Evolutionary conservation across 2,329 filamentous ascomycete genomes (phyloP).

Genomic region (Atkinsonella texensis): DNA sequence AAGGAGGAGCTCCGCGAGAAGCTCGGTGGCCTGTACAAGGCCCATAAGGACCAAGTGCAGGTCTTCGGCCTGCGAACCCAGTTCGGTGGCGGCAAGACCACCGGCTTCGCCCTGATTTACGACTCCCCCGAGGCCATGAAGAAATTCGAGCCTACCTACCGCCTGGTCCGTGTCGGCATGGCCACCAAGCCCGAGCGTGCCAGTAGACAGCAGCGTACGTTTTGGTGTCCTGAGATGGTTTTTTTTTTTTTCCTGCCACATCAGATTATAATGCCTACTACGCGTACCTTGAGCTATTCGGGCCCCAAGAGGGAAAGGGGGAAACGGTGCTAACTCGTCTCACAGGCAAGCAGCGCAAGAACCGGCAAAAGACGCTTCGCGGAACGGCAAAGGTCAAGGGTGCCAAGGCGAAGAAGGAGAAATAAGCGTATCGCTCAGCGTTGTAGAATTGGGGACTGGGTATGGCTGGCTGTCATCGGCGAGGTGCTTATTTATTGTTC

Average conservation of each 20-base stretch:
- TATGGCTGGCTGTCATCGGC: constrained; percentile 8
- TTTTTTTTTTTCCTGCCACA: neutral
- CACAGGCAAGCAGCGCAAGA: constrained; percentile 99
- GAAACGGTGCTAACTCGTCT: constrained; percentile 11
- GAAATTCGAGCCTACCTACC: constrained; percentile 99
- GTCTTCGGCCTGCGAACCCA: constrained; percentile 98
- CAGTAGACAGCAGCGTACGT: constrained; percentile 98
- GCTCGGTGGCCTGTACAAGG: constrained; percentile 94
- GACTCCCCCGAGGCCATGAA: constrained; percentile 97
- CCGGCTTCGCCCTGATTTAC: constrained; percentile 97
- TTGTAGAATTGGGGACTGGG: constrained; percentile 21
- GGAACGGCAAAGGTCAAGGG: constrained; percentile 98
- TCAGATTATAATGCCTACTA: too few species aligned
- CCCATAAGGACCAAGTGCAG: constrained; percentile 91
- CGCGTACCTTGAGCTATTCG: too few species aligned
- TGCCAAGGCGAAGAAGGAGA: constrained; percentile 87
- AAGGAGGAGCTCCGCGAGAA: constrained; percentile 97
- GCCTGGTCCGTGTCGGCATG: constrained; percentile 84
- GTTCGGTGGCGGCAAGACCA: constrained; percentile 99
- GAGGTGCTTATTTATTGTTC: too few species aligned
- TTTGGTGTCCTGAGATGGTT: too few species aligned
- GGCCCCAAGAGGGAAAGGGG: too few species aligned
- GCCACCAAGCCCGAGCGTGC: constrained; percentile 94
- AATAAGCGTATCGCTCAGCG: constrained; percentile 44
- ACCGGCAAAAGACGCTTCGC: constrained; percentile 96